Percentiles rank a stretch among this genome's conserved stretches.
These are phyloP conservation scores for Martiniozyma asiatica DNA, from an alignment of 1,139 yeast genomes.

Conservation along the genomic window DNA sequence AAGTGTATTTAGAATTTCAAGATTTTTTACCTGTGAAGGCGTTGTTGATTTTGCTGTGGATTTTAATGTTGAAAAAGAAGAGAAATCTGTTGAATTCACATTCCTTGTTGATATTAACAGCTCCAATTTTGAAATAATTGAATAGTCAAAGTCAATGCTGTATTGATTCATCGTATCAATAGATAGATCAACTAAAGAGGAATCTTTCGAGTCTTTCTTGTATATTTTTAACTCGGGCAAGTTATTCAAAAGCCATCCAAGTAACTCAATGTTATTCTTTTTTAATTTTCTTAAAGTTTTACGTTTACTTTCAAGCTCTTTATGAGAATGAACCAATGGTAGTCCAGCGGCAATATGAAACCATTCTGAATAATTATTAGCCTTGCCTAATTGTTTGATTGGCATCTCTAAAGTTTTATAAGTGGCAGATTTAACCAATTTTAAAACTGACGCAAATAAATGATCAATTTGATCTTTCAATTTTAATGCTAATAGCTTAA, in stretches of 20 bases:
- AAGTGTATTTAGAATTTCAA: too few species aligned
- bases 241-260: constrained; percentile 26
- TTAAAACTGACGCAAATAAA: not conserved
- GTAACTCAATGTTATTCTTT: constrained; percentile 20
- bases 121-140: constrained; percentile 4
- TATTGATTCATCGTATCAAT: not conserved
- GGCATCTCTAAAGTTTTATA: constrained; percentile 14
- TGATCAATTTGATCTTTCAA: too few species aligned
- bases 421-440: constrained; percentile 2
- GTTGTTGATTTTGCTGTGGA: too few species aligned
- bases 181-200: constrained; percentile 2
- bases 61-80: too few species aligned
- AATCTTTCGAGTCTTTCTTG: too few species aligned
- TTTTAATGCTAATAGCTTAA: too few species aligned
- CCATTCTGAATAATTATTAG: constrained; percentile 10
- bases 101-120: constrained; percentile 1
- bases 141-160: constrained; percentile 1
- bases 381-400: constrained; percentile 14
- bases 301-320: constrained; percentile 21
- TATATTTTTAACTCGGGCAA: constrained; percentile 20
- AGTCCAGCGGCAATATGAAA: constrained; percentile 22
- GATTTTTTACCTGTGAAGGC: too few species aligned
- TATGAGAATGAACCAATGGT: constrained; percentile 24
- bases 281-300: constrained; percentile 16
- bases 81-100: too few species aligned